Base-by-base conservation (phyloP, 208 protist species). In the Trypanosoma rangeli region DNA sequence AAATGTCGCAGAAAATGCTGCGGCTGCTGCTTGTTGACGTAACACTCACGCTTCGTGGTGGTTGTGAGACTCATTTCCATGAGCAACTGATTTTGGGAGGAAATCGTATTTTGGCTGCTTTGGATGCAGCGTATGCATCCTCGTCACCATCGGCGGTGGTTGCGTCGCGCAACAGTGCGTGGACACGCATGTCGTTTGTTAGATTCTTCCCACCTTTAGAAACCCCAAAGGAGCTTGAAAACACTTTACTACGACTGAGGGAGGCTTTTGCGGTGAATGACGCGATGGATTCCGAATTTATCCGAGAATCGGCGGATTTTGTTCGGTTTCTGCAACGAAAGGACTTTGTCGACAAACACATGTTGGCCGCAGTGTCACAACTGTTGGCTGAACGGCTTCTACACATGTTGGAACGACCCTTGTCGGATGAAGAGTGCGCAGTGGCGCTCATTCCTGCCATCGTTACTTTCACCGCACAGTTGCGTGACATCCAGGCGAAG, bases 301-400 rank as follows among this genome's bases (percentile, higher is more conserved):
- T 76, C 24, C 71, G 64, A 28, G 48, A 64, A 20, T 22, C 33
- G 28, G 26, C 56, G 18, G 70, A 76, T 16, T 76, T 65, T 69
- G 46, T 76, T 8, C 62, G 70, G 22, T 65, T 60, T 26, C 3
- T 70, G 10, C 62, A 28, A 35, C 39, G 46, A 31, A 37, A 9
- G 3, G 12, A 20, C 22, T 18, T 28, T 15, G 28, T 68, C 3
- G 44, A 68, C 35, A 8, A 56, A 24, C 22, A 55, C 12, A 37
- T 15, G 26, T 18, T 56, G 10, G 13, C 26, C 28, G 5, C 22
- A 33, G 22, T 50, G 2, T 55, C 48, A 20, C 29, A 24, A 12
- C 26, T 70, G 15, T 37, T 76, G 33, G 35, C 54, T 22, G 22
- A 62, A 26, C 24, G 49, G 1, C 24, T 58, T 48, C 37, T 67